Conservation (phyloP, 2,329 filamentous ascomycete species). For the Hypoxylon sp. region DNA sequence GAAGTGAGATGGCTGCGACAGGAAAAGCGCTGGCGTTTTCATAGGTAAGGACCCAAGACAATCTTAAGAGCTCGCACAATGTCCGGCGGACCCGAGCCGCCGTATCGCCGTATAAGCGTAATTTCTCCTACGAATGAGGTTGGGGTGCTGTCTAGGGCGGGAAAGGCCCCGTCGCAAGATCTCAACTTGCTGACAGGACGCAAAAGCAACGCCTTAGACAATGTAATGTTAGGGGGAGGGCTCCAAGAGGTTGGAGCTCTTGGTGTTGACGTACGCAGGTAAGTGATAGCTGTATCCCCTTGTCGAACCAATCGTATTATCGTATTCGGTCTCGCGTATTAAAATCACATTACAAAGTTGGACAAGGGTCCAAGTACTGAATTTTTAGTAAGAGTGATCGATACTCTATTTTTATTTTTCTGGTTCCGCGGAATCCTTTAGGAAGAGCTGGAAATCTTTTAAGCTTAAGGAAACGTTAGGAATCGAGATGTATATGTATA, state of each 20-base stretch:
- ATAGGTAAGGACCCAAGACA: conserved; percentile 38
- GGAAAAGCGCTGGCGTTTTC: conserved; percentile 37
- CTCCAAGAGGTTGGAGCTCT: conserved; percentile 16
- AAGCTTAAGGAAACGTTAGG: not conserved
- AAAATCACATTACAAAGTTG: not conserved
- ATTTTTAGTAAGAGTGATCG: not conserved
- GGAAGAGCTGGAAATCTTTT: not conserved
- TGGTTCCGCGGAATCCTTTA: not conserved
- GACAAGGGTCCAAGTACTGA: not conserved
- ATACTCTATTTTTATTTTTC: not conserved
- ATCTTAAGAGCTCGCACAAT: conserved; percentile 27
- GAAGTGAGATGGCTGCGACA: conserved; percentile 36
- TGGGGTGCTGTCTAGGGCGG: conserved; percentile 21
- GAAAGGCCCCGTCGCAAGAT: conserved; percentile 16
- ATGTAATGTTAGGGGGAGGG: conserved; percentile 23
- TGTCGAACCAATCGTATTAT: not conserved
- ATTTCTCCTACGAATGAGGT: conserved; percentile 22
- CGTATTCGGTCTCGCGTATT: conserved; percentile 8
- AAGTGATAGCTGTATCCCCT: conserved; percentile 5
- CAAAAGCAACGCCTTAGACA: conserved; percentile 24
- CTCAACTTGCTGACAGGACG: conserved; percentile 23
- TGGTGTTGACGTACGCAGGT: conserved; percentile 21
- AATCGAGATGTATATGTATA: not conserved
- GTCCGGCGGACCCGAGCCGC: conserved; percentile 43
- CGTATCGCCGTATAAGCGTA: conserved; percentile 31